Percentiles rank a stretch among this genome's conserved stretches.
Evolutionary conservation across 139 green algal genomes (phyloP).

Genomic region (Chlorella ohadii): DNA sequence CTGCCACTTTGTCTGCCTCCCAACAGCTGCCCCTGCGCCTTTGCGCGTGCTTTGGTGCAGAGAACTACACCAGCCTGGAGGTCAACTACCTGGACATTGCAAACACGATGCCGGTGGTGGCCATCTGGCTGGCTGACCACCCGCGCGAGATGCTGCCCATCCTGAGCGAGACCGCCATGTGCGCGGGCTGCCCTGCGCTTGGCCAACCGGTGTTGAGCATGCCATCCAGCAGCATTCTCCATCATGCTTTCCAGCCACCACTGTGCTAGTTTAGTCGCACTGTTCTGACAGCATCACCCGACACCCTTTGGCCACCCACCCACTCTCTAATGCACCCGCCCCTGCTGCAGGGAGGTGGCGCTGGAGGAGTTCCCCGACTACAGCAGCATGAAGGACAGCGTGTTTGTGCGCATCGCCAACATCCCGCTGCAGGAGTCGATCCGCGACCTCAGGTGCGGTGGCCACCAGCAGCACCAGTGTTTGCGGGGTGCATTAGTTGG

Average conservation of each 20-base stretch:
- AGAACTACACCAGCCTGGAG: constrained; percentile 78
- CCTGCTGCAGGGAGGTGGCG: constrained; percentile 51
- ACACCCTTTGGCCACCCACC: not conserved
- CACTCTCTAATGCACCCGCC: not conserved
- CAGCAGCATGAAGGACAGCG: constrained; percentile 53
- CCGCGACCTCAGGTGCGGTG: constrained; percentile 84
- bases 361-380: constrained; percentile 61
- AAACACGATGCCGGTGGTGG: constrained; percentile 62
- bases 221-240: no score
- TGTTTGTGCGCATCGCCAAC: constrained; percentile 91
- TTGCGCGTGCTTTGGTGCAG: not conserved
- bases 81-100: constrained; percentile 90
- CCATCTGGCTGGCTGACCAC: constrained; percentile 86
- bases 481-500: no score
- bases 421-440: constrained; percentile 93
- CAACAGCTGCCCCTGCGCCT: not conserved
- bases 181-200: constrained; percentile 17
- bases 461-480: no score
- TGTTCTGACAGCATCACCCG: no score
- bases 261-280: no score
- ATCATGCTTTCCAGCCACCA: no score
- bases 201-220: no score
- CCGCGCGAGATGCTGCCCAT: constrained; percentile 84
- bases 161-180: constrained; percentile 67
- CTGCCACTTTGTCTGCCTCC: not conserved